Conservation (phyloP, 345 rosid species). For the Sonneratia caseolaris region DNA sequence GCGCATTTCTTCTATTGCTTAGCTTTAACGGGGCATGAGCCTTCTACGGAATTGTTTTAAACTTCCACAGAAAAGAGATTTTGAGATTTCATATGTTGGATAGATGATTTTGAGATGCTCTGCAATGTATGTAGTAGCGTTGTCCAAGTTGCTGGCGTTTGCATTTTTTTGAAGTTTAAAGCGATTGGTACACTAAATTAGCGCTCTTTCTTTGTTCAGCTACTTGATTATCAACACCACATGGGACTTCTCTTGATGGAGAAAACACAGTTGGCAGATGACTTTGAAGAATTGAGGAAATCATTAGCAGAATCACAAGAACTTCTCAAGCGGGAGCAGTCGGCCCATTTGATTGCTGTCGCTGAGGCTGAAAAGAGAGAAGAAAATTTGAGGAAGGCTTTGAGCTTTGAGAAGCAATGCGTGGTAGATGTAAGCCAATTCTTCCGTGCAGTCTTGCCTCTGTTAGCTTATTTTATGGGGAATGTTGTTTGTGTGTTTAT, state of each 20-base stretch:
- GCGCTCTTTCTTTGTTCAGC: conserved; percentile 22
- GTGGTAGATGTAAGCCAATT: conserved; percentile 48
- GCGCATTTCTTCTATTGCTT: neutral
- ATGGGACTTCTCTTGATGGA: conserved; percentile 89
- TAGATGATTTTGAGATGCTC: neutral
- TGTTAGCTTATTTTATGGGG: neutral
- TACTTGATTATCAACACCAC: conserved; percentile 73
- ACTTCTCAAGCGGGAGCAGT: conserved; percentile 67
- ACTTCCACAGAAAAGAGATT: neutral
- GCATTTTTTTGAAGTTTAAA: neutral
- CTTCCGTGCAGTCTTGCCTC: neutral
- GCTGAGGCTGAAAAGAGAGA: conserved; percentile 62
- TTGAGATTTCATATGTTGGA: neutral
- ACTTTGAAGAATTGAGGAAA: conserved; percentile 40
- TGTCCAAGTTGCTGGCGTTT: neutral
- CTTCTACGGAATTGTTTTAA: neutral
- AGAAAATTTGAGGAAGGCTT: conserved; percentile 54
- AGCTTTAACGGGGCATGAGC: neutral
- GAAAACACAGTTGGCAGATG: conserved; percentile 58
- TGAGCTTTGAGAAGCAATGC: conserved; percentile 46
- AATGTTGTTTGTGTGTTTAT: neutral
- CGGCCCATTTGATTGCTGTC: conserved; percentile 45
- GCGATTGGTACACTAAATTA: neutral
- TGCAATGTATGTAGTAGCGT: neutral
- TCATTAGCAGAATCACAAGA: conserved; percentile 49